Percentiles rank a stretch among this genome's conserved stretches.
Conservation (phyloP, 345 rosid genomes). For the Noccaea caerulescens region DNA sequence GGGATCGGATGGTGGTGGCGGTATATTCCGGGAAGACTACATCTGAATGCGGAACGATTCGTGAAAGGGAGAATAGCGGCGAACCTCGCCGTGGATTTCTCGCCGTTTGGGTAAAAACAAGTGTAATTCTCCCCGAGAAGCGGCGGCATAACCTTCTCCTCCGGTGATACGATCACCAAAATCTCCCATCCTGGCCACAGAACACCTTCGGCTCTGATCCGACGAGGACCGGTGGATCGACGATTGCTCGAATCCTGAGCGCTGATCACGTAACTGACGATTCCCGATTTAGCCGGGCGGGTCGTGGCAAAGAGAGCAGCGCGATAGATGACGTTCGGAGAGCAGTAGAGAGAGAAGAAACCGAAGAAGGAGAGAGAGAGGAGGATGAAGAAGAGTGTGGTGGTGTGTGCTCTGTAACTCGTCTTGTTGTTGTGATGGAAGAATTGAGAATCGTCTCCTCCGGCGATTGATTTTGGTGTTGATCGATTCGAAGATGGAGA, state of each 20-base stretch:
- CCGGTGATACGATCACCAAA: constrained; percentile 53
- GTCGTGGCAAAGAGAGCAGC: constrained; percentile 12
- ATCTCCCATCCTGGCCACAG: constrained; percentile 83
- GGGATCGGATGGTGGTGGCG: constrained; percentile 57
- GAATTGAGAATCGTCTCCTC: constrained; percentile 29
- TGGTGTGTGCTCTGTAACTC: constrained; percentile 37
- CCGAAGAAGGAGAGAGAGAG: constrained; percentile 39
- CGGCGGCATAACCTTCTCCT: background rate
- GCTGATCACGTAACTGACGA: constrained; percentile 20
- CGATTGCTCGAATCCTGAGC: constrained; percentile 20
- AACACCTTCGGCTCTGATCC: constrained; percentile 50
- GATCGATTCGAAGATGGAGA: constrained; percentile 31
- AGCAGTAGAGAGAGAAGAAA: constrained; percentile 39
- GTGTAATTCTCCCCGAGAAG: constrained; percentile 28
- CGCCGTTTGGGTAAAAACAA: constrained; percentile 67
- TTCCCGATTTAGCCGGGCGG: constrained; percentile 7
- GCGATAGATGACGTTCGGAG: constrained; percentile 32
- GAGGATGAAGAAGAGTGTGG: constrained; percentile 43
- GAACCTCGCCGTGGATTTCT: constrained; percentile 57
- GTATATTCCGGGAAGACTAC: constrained; percentile 54
- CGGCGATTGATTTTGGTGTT: constrained; percentile 18
- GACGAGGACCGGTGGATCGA: constrained; percentile 32
- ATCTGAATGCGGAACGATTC: constrained; percentile 58
- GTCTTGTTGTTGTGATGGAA: constrained; percentile 6
- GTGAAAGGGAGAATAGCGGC: constrained; percentile 54